A percentile compares a stretch with the other conserved stretches of the same genome.
These are phyloP conservation scores for Asterella californica DNA, from an alignment of 225 moss, liverwort and hornwort species.

Conservation along the genomic window DNA sequence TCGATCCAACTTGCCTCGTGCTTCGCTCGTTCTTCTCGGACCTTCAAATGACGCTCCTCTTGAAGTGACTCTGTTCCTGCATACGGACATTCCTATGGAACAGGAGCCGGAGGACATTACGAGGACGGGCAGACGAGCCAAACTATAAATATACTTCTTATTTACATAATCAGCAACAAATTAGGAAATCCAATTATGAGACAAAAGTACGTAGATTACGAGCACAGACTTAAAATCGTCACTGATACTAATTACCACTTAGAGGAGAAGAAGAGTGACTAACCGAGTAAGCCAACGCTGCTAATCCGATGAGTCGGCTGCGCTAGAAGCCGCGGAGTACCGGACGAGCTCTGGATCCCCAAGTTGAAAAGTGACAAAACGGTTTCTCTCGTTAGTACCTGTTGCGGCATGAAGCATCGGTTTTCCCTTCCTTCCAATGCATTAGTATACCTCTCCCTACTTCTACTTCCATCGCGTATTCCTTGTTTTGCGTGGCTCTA, in stretches of 20 bases:
- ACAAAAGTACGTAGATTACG: background rate
- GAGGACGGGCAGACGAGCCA: background rate
- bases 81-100: background rate
- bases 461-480: too few relatives aligned
- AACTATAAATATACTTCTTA: background rate
- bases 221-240: background rate
- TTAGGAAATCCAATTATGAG: background rate
- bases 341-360: background rate
- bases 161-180: background rate
- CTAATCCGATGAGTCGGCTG: background rate
- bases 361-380: background rate
- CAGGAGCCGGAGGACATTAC: background rate
- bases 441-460: too few relatives aligned
- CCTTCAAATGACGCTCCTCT: slow-evolving; percentile 3
- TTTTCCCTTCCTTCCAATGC: too few relatives aligned
- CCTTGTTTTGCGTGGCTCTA: too few relatives aligned
- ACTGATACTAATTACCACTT: background rate
- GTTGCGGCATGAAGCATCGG: background rate
- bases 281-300: background rate
- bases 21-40: background rate
- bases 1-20: background rate
- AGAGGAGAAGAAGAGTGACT: background rate
- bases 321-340: background rate
- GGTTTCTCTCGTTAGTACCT: background rate
- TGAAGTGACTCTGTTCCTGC: background rate